A percentile compares a stretch with the other conserved stretches of the same genome.
Conservation (phyloP, 306 rosid genomes). For the Echinosophora koreensis region DNA sequence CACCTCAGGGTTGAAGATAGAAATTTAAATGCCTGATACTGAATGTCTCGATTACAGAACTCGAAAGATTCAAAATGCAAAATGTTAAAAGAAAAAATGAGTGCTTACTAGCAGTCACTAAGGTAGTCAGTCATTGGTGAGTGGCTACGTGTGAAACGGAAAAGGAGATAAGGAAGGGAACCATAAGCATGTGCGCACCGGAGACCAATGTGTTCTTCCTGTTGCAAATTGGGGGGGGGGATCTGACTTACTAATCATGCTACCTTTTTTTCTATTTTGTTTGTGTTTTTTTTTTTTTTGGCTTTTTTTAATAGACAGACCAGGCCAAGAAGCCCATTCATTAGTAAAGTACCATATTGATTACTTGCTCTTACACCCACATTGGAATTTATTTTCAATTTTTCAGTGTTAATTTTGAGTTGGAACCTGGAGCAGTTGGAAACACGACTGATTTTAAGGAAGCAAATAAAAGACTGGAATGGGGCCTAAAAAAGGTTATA, state of each 20-base stretch:
- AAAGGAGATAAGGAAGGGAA: slow-evolving; percentile 1
- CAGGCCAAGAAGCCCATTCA: background rate
- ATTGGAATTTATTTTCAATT: slow-evolving; percentile 48
- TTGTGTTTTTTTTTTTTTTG: background rate
- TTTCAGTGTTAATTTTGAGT: slow-evolving; percentile 81
- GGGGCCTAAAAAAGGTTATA: slow-evolving; percentile 88
- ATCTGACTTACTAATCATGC: slow-evolving; percentile 12
- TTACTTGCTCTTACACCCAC: slow-evolving; percentile 20
- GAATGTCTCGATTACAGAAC: slow-evolving; percentile 26
- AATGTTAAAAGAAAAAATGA: background rate
- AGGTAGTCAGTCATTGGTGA: background rate
- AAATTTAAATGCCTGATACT: background rate
- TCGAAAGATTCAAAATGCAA: background rate
- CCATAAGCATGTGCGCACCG: background rate
- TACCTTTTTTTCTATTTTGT: slow-evolving; percentile 20
- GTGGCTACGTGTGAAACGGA: background rate
- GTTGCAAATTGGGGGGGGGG: slow-evolving; percentile 14
- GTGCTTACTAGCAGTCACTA: background rate
- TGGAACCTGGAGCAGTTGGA: slow-evolving; percentile 90
- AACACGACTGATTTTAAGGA: slow-evolving; percentile 88
- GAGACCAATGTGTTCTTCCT: slow-evolving; percentile 20
- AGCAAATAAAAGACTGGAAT: slow-evolving; percentile 82
- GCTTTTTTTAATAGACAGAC: background rate
- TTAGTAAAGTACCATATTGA: background rate
- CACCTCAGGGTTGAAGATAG: background rate